Evolutionary conservation across 768 basidiomycete species (phyloP), one percentile per base, ranked within the genome.

Genomic region (Pluteus cervinus): DNA sequence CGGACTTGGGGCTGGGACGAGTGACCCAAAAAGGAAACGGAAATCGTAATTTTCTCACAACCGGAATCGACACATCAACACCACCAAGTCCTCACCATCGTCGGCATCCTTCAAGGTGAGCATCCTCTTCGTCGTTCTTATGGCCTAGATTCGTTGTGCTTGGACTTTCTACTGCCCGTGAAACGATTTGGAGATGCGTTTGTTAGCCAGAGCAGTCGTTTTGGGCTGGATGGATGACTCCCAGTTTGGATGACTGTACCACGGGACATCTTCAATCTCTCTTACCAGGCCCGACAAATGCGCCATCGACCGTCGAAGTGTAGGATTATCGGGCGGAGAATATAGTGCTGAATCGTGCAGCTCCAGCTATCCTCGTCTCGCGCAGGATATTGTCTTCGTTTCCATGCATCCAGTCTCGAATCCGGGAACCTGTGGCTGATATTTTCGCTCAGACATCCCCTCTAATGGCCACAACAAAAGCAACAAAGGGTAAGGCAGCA

Each of bases 401-500:
- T n/a, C n/a, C n/a, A n/a, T n/a, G n/a, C n/a, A n/a, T n/a, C n/a
- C n/a, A n/a, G n/a, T n/a, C n/a, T n/a, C n/a, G n/a, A n/a, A n/a
- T n/a, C n/a, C n/a, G n/a, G n/a, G n/a, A n/a, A n/a, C n/a, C n/a
- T n/a, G n/a, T n/a, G n/a, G n/a, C n/a, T n/a, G n/a, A n/a, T 24
- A 8, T 31, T 37, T 43, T 21, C 26, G 33, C 31, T 41, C 37
- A 20, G 29, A 34, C 41, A 43, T 36, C 36, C 24, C 16, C 38
- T 52, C 41, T 41, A 62, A 84, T 85, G 82, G 76, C 81, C 63
- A 67, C 75, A 38, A 75, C 80, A 45, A 84, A 85, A 68, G 66
- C 72, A 35, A 54, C 71, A 43, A 86, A 85, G 68, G 69, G 72
- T 53, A 81, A 79, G 68, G 57, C 61, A 12, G 64, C 74, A 48